Evolutionary conservation across 805 yeast species (phyloP), one percentile per base, ranked within the genome.

Genomic region (Wickerhamomyces ciferrii): DNA sequence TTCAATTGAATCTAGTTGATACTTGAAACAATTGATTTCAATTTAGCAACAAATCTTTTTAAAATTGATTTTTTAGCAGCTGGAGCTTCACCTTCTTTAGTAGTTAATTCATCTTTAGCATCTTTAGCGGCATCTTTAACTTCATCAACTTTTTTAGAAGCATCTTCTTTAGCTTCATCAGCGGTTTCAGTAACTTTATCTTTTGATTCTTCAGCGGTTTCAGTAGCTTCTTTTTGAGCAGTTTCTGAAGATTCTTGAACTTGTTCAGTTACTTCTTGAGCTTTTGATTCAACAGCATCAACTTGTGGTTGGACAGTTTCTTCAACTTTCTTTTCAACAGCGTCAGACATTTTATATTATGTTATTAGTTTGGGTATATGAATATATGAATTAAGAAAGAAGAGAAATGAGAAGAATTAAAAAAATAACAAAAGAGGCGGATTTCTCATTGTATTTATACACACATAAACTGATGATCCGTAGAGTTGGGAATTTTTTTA

Each of bases 11-110:
- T 37, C 39, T 41, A 50, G 45, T 50, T 48, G 41, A 56, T 43
- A 11, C 25, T 17, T 29, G 42, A 25, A 44, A 46, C 45, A 35
- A 55, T 17, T 20, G 47, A 37, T 50, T 59, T 59, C 20, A 58
- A 17, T 54, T 56, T 59, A 37, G 53, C 48, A 17, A 48, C 11
- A n/a, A 53, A 44, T 53, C 54, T 59, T 53, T 59, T 58, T 45
- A 51, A 41, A 45, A 54, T 45, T 19, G 45, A 41, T 48, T 55
- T 54, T 55, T 59, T 59, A 44, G 53, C 62, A 23, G 46, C 55
- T 39, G 50, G 50, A 39, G 47, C 47, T 25, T 43, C 50, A 37
- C 48, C 56, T 47, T 44, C 47, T 17, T 36, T 43, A 14, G 38
- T 31, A 9, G 39, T 23, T 19, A 34, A 38, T 15, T 34, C 42